A percentile compares a stretch with the other conserved stretches of the same genome.
Evolutionary conservation across 768 basidiomycete species (phyloP).

Genomic region (Termitomyces sp.): DNA sequence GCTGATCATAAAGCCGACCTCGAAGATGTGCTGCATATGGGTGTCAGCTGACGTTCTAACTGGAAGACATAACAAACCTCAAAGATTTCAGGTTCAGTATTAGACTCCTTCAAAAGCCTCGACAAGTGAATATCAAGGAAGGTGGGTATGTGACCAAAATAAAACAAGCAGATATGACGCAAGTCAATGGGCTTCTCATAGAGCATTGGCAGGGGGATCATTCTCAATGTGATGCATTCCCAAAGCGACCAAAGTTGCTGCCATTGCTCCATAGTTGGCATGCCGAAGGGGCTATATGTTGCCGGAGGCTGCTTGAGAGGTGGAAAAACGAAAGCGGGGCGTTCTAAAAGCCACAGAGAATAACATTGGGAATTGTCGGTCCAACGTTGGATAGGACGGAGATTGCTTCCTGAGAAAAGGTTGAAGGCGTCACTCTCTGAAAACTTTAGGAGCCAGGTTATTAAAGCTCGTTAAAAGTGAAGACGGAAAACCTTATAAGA

Average conservation of each 20-base stretch:
- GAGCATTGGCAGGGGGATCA: conserved; percentile 86
- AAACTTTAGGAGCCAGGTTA: conserved; percentile 45
- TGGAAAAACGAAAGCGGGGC: conserved; percentile 77
- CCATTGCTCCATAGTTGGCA: conserved; percentile 81
- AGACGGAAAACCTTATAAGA: conserved; percentile 68
- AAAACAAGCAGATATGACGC: conserved; percentile 96
- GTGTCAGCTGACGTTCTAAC: conserved; percentile 4
- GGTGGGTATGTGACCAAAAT: conserved; percentile 88
- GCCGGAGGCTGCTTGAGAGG: conserved; percentile 37
- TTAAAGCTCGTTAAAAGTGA: neutral
- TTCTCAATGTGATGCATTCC: conserved; percentile 77
- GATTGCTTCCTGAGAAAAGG: conserved; percentile 67
- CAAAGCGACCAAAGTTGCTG: conserved; percentile 78
- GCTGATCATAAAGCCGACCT: conserved; percentile 33
- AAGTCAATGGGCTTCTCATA: conserved; percentile 90
- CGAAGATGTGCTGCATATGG: conserved; percentile 59
- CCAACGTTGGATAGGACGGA: conserved; percentile 89
- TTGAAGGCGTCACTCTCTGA: conserved; percentile 63
- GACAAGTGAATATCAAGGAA: conserved; percentile 92
- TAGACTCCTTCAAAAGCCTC: conserved; percentile 62
- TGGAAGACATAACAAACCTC: conserved; percentile 36
- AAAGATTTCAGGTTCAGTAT: conserved; percentile 81
- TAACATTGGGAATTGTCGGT: conserved; percentile 65
- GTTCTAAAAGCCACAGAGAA: conserved; percentile 88
- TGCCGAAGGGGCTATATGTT: conserved; percentile 45